Conservation (phyloP, 2,329 filamentous ascomycete genomes). For the Aureobasidium sp. region DNA sequence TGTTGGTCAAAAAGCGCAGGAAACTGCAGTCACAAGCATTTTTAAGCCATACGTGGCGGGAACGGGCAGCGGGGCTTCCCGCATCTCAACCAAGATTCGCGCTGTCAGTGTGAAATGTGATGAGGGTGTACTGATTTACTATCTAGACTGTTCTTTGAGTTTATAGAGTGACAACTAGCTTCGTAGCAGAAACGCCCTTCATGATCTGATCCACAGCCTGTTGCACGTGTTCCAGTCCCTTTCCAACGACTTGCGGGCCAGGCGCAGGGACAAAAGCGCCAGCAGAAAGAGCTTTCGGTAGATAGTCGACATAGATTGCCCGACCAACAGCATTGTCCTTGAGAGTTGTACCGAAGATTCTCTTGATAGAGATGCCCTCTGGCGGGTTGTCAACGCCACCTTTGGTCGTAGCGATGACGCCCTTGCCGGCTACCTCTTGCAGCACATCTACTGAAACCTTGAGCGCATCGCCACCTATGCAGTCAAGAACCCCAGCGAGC, state of each 20-base stretch:
- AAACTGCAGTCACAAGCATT: too few relatives aligned
- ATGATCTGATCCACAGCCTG: background rate
- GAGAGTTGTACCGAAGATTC: too few relatives aligned
- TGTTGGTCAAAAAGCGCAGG: too few relatives aligned
- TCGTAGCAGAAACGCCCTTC: background rate
- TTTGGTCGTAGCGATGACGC: background rate
- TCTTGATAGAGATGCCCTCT: background rate
- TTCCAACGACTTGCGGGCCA: conserved; percentile 16
- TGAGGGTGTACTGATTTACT: too few relatives aligned
- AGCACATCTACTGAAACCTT: too few relatives aligned
- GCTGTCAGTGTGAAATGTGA: too few relatives aligned
- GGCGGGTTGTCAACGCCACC: background rate
- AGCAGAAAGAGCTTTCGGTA: conserved; percentile 28
- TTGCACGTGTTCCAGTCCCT: background rate
- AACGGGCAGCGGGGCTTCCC: too few relatives aligned
- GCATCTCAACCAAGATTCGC: too few relatives aligned
- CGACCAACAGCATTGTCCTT: background rate
- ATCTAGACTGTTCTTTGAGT: too few relatives aligned
- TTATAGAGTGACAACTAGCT: background rate
- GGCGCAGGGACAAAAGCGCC: conserved; percentile 25
- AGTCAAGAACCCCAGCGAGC: background rate
- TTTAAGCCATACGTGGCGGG: too few relatives aligned
- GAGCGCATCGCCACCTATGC: background rate
- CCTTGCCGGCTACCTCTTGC: too few relatives aligned
- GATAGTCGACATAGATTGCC: conserved; percentile 1